These are phyloP conservation scores for Cryptosporidium andersoni DNA, from an alignment of 169 alveolate genomes.

Conservation along the genomic window DNA sequence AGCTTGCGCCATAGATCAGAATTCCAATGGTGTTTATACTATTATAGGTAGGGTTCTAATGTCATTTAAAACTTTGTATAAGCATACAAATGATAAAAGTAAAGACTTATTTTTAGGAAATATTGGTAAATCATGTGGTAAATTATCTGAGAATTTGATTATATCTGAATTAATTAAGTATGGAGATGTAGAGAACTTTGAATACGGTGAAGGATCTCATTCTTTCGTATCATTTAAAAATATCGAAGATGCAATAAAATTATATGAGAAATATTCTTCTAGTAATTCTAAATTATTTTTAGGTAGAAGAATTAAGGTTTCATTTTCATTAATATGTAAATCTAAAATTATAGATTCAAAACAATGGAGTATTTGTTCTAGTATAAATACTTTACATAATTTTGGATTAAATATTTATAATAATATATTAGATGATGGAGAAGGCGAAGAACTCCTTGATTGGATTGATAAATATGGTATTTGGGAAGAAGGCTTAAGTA, in stretches of 20 bases:
- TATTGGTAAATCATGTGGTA: constrained; percentile 27
- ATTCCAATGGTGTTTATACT: too few species aligned
- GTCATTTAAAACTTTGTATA: too few species aligned
- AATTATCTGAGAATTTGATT: neutral
- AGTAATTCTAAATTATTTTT: neutral
- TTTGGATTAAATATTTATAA: constrained; percentile 9
- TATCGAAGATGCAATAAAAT: constrained; percentile 13
- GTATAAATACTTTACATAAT: neutral
- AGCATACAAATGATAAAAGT: too few species aligned
- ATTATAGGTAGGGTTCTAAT: too few species aligned
- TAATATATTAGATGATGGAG: constrained; percentile 9
- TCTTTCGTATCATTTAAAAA: constrained; percentile 27
- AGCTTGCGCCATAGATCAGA: too few species aligned
- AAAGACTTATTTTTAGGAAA: constrained; percentile 9
- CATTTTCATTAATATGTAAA: constrained; percentile 8
- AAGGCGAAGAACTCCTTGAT: constrained; percentile 6
- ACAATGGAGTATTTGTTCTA: neutral
- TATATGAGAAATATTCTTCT: constrained; percentile 38
- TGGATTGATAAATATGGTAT: constrained; percentile 33
- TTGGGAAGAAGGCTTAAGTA: constrained; percentile 21
- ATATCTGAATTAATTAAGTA: constrained; percentile 1
- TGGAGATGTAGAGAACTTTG: constrained; percentile 28
- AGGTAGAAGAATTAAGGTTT: constrained; percentile 19
- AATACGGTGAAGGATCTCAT: constrained; percentile 22
- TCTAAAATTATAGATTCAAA: neutral